A percentile compares a stretch with the other conserved stretches of the same genome.
phyloP scores from a whole-genome alignment of 140 eudicot species.

The Stevia rebaudiana region DNA sequence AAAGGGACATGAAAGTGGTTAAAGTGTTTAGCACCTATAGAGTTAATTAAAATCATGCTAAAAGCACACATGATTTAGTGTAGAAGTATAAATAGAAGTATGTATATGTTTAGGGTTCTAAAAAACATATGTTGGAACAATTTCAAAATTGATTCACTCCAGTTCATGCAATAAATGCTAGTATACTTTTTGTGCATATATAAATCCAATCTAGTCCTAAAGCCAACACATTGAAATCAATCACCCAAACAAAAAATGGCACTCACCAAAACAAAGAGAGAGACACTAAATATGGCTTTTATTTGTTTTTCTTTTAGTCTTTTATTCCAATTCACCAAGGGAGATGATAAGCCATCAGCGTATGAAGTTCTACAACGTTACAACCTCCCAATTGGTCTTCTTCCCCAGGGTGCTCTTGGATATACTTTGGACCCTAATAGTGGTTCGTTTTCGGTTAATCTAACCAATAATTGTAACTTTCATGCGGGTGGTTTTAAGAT shows the following conservation, averaged over 20 bases:
- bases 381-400: slow-evolving; percentile 27
- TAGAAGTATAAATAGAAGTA: too few relatives aligned
- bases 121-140: background rate
- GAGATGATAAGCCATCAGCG: background rate
- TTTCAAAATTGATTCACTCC: background rate
- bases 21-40: too few relatives aligned
- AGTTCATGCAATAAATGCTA: background rate
- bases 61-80: too few relatives aligned
- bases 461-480: background rate
- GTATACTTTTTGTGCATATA: slow-evolving; percentile 1
- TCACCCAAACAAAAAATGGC: background rate
- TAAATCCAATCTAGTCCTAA: background rate
- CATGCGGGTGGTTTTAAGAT: background rate
- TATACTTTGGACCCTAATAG: slow-evolving; percentile 16
- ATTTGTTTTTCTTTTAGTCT: slow-evolving; percentile 12
- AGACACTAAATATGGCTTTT: background rate
- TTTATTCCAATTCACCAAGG: background rate
- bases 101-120: background rate
- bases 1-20: too few relatives aligned
- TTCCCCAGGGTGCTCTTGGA: slow-evolving; percentile 20
- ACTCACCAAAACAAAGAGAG: background rate
- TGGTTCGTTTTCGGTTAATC: slow-evolving; percentile 13
- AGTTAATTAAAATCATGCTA: too few relatives aligned
- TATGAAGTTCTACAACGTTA: slow-evolving; percentile 15
- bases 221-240: slow-evolving; percentile 2